Base-by-base conservation (phyloP, 208 protist species). In the Trypanosoma lewisi region DNA sequence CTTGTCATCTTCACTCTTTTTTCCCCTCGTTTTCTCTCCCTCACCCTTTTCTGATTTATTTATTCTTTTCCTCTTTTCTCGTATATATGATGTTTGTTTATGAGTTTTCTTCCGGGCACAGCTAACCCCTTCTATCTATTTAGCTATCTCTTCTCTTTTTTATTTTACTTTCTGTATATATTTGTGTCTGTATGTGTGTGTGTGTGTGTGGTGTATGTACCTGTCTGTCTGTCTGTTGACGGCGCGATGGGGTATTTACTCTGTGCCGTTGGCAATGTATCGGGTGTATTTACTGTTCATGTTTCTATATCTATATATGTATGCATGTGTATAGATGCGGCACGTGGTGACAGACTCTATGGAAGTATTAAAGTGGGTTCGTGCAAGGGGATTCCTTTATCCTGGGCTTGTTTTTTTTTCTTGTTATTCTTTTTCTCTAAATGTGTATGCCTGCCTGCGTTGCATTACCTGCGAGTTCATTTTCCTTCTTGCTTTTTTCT, bases 51-150 rank as follows among this genome's bases (percentile, higher is more conserved):
- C 9, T 33, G n/a, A 65, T 68, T 56, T 68, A 42, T 11, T 65
- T 62, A n/a, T n/a, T n/a, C n/a, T n/a, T n/a, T n/a, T n/a, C n/a
- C 23, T 73, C 33, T 68, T 70, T 60, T 12, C 12, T 73, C 49
- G 4, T 48, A 19, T 68, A 47, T 63, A 39, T 23, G 7, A 48
- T 69, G 23, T 63, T 27, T 23, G 12, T 37, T 27, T 47, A 17
- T 25, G 6, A 7, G 49, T 34, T 27, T 34, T 53, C 31, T 53
- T 50, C 9, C n/a, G 12, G n/a, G 5, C 21, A 27, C 44, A 5
- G 44, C 44, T 16, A 16, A 16, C 36, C 36, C 36, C 12, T 41
- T 12, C 12, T 12, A 16, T 41, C 9, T 41, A 16, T 41, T 41
- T 41, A 16, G 6, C 12, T 41, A 41, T 12, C 12, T 41, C 12